These are phyloP conservation scores for Hypoxylon sp. DNA, from an alignment of 2,329 filamentous ascomycete genomes.

Conservation along the genomic window DNA sequence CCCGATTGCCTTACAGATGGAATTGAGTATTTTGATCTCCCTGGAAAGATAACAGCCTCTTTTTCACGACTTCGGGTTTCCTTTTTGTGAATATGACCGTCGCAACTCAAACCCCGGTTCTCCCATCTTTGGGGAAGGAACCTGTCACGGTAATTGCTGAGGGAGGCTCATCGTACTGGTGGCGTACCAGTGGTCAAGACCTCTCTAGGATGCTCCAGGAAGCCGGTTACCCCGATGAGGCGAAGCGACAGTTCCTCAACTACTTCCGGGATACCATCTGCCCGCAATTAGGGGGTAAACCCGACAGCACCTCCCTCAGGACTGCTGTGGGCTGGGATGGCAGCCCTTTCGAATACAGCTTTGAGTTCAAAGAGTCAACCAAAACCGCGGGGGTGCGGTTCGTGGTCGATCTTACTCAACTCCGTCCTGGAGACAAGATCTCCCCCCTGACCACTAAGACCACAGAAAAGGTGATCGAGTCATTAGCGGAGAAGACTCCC, in stretches of 20 bases:
- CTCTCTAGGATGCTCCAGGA: slow-evolving; percentile 16
- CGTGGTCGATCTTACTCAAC: slow-evolving; percentile 7
- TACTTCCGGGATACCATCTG: slow-evolving; percentile 16
- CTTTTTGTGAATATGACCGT: background rate
- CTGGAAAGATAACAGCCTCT: background rate
- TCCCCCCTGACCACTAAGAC: slow-evolving; percentile 3
- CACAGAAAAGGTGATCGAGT: slow-evolving; percentile 10
- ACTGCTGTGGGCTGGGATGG: slow-evolving; percentile 13
- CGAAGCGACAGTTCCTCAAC: slow-evolving; percentile 15
- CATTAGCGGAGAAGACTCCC: slow-evolving; percentile 1
- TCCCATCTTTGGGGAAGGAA: background rate
- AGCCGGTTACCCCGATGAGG: slow-evolving; percentile 4
- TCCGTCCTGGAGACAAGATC: slow-evolving; percentile 8
- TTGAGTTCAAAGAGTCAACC: slow-evolving; percentile 9
- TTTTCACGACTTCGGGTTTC: background rate
- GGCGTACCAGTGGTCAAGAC: slow-evolving; percentile 12
- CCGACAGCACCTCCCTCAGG: slow-evolving; percentile 1
- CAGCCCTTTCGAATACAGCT: slow-evolving; percentile 1
- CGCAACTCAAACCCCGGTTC: slow-evolving; percentile 9
- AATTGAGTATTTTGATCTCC: background rate
- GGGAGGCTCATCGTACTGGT: slow-evolving; percentile 11
- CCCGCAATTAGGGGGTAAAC: slow-evolving; percentile 7
- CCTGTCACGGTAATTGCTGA: background rate
- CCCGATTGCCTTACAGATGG: background rate
- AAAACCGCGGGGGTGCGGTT: slow-evolving; percentile 12